Evolutionary conservation across 2,329 filamentous ascomycete species (phyloP).

Genomic region (Pyricularia sp.): DNA sequence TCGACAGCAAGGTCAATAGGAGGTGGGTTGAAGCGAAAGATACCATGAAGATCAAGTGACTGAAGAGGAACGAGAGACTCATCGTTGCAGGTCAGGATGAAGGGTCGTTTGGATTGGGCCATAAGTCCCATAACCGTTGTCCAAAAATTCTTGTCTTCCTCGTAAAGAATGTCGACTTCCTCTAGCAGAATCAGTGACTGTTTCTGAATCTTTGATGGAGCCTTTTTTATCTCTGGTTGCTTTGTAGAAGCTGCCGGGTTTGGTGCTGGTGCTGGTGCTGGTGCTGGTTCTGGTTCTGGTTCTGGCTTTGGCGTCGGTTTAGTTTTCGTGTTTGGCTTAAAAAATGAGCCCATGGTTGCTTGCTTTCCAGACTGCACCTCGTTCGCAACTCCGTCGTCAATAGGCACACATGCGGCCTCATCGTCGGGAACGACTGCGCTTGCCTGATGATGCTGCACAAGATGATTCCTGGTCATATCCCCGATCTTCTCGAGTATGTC

Average conservation of each 20-base stretch:
- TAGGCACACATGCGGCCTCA: conserved; percentile 19
- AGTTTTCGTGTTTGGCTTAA: conserved; percentile 39
- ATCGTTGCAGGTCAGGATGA: conserved; percentile 92
- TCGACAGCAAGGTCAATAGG: conserved; percentile 62
- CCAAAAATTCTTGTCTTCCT: conserved; percentile 97
- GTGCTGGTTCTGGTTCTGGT: conserved; percentile 13
- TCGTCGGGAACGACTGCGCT: conserved; percentile 15
- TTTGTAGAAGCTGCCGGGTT: conserved; percentile 19
- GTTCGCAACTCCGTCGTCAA: conserved; percentile 38
- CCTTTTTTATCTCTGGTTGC: conserved; percentile 17
- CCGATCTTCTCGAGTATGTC: conserved; percentile 88
- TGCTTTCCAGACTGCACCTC: conserved; percentile 63
- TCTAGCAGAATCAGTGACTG: conserved; percentile 92
- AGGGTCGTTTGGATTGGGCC: conserved; percentile 76
- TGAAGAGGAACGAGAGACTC: conserved; percentile 72
- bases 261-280: conserved; percentile 12
- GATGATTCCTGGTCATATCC: conserved; percentile 93
- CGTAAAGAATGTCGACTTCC: conserved; percentile 87
- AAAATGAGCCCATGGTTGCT: conserved; percentile 73
- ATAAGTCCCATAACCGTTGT: conserved; percentile 69
- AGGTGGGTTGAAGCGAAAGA: conserved; percentile 66
- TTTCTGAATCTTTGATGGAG: conserved; percentile 53
- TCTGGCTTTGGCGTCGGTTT: conserved; percentile 14
- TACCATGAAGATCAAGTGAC: conserved; percentile 70
- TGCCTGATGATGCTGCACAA: conserved; percentile 52